phyloP scores from a whole-genome alignment of 192 early-diverging fungal species.

The Haplosporangium gracile region DNA sequence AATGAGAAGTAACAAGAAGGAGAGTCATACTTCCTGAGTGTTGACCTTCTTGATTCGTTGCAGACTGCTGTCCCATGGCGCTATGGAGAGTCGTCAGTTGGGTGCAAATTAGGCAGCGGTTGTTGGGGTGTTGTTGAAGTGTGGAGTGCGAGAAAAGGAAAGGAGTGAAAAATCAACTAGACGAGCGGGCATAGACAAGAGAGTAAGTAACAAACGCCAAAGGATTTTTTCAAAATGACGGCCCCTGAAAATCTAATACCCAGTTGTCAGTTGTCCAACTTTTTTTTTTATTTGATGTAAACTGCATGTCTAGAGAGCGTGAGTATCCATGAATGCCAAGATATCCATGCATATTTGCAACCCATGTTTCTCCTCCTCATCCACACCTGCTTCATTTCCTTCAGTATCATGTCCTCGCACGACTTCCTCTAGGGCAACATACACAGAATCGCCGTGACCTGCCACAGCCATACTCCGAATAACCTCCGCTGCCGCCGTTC shows the following conservation, averaged over 20 bases:
- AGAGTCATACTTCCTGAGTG: background rate
- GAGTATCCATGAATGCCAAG: conserved; percentile 11
- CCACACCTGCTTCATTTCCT: conserved; percentile 2
- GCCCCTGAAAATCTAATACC: too few relatives aligned
- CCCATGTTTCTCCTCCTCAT: background rate
- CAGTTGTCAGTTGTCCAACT: too few relatives aligned
- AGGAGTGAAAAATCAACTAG: background rate
- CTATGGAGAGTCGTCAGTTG: background rate
- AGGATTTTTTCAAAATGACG: background rate
- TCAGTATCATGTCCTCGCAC: background rate
- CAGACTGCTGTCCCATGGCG: background rate
- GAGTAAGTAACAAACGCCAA: too few relatives aligned
- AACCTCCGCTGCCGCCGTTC: conserved; percentile 28
- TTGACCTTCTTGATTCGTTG: background rate
- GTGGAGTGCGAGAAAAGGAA: background rate
- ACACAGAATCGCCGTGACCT: conserved; percentile 51
- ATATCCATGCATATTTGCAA: conserved; percentile 21
- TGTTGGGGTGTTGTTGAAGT: background rate
- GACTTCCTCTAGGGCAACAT: conserved; percentile 19
- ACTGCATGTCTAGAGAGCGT: background rate
- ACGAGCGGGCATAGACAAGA: background rate
- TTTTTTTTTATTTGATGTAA: background rate
- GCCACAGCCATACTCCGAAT: conserved; percentile 41
- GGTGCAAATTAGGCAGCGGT: background rate
- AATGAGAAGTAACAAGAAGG: too few relatives aligned